Evolutionary conservation across 1,139 yeast species (phyloP), one percentile per base, ranked within the genome.

Genomic region (Yamadazyma kanchanaburiensis): DNA sequence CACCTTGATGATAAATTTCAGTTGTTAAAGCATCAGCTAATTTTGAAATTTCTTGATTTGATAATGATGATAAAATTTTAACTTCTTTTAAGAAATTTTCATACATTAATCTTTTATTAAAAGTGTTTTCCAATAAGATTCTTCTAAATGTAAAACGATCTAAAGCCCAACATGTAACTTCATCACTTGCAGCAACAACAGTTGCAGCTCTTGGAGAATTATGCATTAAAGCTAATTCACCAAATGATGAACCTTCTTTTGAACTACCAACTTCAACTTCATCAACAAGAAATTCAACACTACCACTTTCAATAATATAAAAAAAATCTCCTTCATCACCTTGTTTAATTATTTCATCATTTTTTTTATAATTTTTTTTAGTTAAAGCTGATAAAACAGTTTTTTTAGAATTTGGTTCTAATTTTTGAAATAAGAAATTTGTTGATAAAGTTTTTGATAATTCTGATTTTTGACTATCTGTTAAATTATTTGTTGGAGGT

Each of bases 161-260:
- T 48, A 91, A 72, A 2, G 95, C 94, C 96, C 96, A 91, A 43
- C 70, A 64, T 8, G 64, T 58, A 31, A 89, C 72, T 20, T 74
- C 75, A 48, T 81, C 74, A 7, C 80, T 64, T 19, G 77, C 71
- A 7, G 96, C 95, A 13, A 72, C 52, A 2, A 87, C 97, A 1
- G 97, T 88, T 12, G 97, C 98, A 5, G 97, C 98, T 60, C 98
- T 78, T 38, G 97, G 97, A 13, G 96, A 80, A 59, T 91, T 91
- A 65, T 91, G 91, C 96, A 91, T 88, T 48, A 91, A 74, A 2
- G 98, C 98, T 51, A 91, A 73, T 58, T 91, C 98, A 49, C 98
- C 98, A 60, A 91, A 91, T 26, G 94, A 82, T 5, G 95, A 78
- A 4, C 97, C 96, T 27, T 87, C 79, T 13, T 85, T 81, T 17